Percentiles rank a stretch among this genome's conserved stretches.
phyloP scores from a whole-genome alignment of 352 stramenopile species.

The Pythium pectinolyticum region DNA sequence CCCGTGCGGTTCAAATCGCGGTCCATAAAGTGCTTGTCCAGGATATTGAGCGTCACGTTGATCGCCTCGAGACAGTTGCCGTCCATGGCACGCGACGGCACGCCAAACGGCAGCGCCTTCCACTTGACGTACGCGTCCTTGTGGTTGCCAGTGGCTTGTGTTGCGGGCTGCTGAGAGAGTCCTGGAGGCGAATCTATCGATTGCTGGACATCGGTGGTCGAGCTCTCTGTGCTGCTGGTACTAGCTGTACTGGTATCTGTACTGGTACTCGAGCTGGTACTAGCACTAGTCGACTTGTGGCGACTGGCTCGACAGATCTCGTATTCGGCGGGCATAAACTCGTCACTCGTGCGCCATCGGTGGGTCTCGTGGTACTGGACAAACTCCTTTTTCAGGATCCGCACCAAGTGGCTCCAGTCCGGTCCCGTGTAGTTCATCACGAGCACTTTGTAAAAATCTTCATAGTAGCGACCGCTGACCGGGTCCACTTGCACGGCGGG shows the following conservation, averaged over 20 bases:
- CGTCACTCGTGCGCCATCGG: slow-evolving; percentile 57
- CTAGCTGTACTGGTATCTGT: too few relatives aligned
- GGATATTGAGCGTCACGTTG: slow-evolving; percentile 97
- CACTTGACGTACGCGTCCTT: slow-evolving; percentile 53
- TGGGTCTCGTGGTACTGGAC: slow-evolving; percentile 86
- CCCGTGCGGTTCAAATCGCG: slow-evolving; percentile 94
- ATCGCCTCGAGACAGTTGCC: slow-evolving; percentile 98
- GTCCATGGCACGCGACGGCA: slow-evolving; percentile 91
- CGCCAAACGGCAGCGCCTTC: slow-evolving; percentile 58
- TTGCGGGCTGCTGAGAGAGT: too few relatives aligned
- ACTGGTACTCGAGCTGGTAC: too few relatives aligned
- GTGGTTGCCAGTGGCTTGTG: too few relatives aligned
- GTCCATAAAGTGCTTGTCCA: slow-evolving; percentile 99
- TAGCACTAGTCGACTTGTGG: slow-evolving; percentile 13
- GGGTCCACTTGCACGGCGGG: slow-evolving; percentile 65
- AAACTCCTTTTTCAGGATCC: slow-evolving; percentile 94
- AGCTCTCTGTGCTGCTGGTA: too few relatives aligned
- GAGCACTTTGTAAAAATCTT: slow-evolving; percentile 86
- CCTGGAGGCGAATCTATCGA: too few relatives aligned
- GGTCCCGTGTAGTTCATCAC: slow-evolving; percentile 86
- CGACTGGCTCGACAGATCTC: too few relatives aligned
- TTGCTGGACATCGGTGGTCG: too few relatives aligned
- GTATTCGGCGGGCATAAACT: slow-evolving; percentile 58
- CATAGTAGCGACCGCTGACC: slow-evolving; percentile 52
- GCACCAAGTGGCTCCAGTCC: slow-evolving; percentile 90